Evolutionary conservation across 495 filamentous ascomycete genomes (phyloP), one percentile per base, ranked within the genome.

Genomic region (Ascobolus immersus): DNA sequence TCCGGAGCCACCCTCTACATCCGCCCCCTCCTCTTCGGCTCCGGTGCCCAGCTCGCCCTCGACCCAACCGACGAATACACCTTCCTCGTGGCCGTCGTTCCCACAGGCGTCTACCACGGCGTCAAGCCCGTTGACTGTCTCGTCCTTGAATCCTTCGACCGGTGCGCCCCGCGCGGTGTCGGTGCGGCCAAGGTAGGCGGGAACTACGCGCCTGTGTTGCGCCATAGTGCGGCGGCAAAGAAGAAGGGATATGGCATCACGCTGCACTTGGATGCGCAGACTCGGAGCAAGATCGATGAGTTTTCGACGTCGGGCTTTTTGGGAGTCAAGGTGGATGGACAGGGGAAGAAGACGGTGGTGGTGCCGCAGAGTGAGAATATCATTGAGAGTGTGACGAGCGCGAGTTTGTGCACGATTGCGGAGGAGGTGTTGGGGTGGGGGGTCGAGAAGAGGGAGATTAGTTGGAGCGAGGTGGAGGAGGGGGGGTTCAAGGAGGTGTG

Each of bases 401-500:
- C 73, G 28, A 74, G 67, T 33, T 58, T 77, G 13, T 61, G 62
- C 41, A 61, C 74, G 39, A 74, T 92, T 40, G 75, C 56, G 0
- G 57, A 54, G 28, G 43, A 42, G 1, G 62, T 58, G 36, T 58
- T 72, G 22, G 73, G 75, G 0, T 80, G 67, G 62, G 59, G 56
- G 28, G 67, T 75, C 4, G 74, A 79, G 50, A 58, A 55, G 40
- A 50, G 71, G 22, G 42, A 60, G 35, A 32, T 39, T 34, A 4
- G 18, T n/a, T 38, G 30, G 51, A 59, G 65, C n/a, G 84, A 96
- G 41, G 57, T 93, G 6, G 48, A 55, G 10, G 48, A 54, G 5
- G n/a, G n/a, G n/a, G n/a, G n/a, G n/a, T 93, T 94, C 54, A 59
- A 59, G 28, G 86, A 96, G 52, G 70, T 96, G 13, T 64, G 92